These are phyloP conservation scores for Canna indica DNA, from an alignment of 176 grass and related monocot species.

Conservation along the genomic window DNA sequence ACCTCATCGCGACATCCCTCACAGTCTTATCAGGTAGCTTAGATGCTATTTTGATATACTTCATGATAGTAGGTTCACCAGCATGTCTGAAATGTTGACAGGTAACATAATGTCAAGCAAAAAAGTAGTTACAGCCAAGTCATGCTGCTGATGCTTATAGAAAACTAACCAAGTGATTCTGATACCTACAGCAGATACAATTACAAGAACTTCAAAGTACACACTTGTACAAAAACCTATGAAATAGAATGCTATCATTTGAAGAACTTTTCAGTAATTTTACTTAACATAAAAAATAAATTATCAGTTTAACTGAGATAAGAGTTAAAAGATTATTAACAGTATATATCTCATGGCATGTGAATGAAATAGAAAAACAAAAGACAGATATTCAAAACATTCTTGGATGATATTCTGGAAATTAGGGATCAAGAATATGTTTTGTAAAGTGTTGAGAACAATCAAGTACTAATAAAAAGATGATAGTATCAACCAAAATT, in stretches of 20 bases:
- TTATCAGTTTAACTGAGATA: not conserved
- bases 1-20: conserved; percentile 93
- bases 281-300: not conserved
- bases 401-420: not conserved
- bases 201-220: not conserved
- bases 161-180: not conserved
- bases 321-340: not conserved
- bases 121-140: conserved; percentile 7
- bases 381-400: not conserved
- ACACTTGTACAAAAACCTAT: not conserved
- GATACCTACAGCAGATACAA: not conserved
- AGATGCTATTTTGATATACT: conserved; percentile 98
- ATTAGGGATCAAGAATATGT: not conserved
- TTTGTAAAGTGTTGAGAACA: not conserved
- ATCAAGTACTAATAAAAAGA: not conserved
- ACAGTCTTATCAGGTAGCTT: conserved; percentile 74
- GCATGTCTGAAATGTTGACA: conserved; percentile 51
- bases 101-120: conserved; percentile 12
- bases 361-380: not conserved
- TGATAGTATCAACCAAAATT: not conserved
- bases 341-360: not conserved
- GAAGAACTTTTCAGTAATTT: not conserved
- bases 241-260: not conserved
- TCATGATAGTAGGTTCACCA: conserved; percentile 77
- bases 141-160: not conserved